A percentile compares a stretch with the other conserved stretches of the same genome.
These are phyloP conservation scores for Ophiostoma angusticollis DNA, from an alignment of 2,329 filamentous ascomycete genomes.

Conservation along the genomic window DNA sequence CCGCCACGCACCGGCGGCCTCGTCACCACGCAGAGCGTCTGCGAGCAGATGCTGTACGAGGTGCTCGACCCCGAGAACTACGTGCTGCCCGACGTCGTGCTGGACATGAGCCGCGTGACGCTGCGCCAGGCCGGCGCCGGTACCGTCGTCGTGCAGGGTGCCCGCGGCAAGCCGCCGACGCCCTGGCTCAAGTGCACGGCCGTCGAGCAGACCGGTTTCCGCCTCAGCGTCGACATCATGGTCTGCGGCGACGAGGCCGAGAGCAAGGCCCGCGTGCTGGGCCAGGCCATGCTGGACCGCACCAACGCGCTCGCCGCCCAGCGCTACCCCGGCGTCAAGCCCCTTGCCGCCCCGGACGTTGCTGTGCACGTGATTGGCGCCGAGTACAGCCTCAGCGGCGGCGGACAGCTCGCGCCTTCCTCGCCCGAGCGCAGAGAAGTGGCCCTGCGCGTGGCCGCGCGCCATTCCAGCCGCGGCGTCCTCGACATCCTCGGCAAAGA, in stretches of 20 bases:
- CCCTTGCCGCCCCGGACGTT: background rate
- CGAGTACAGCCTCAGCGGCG: background rate
- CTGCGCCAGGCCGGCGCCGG: background rate
- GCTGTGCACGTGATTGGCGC: background rate
- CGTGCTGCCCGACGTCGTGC: background rate
- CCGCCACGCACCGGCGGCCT: background rate
- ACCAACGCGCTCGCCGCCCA: background rate
- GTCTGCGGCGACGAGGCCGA: background rate
- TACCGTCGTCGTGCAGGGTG: background rate
- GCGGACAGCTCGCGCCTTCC: too few species aligned
- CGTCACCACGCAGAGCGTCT: background rate
- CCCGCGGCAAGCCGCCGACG: background rate
- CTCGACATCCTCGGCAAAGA: background rate
- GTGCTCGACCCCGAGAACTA: background rate
- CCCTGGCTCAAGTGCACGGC: background rate
- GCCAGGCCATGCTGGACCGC: background rate
- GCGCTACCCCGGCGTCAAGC: background rate
- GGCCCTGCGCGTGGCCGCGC: background rate
- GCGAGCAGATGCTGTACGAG: background rate
- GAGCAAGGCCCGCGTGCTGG: background rate
- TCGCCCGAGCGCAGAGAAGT: background rate
- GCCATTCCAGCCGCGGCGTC: background rate
- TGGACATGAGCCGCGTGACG: background rate
- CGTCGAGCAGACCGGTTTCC: background rate
- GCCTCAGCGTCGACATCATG: background rate